phyloP scores from a whole-genome alignment of 164 flowering plant species.

The Houttuynia cordata region DNA sequence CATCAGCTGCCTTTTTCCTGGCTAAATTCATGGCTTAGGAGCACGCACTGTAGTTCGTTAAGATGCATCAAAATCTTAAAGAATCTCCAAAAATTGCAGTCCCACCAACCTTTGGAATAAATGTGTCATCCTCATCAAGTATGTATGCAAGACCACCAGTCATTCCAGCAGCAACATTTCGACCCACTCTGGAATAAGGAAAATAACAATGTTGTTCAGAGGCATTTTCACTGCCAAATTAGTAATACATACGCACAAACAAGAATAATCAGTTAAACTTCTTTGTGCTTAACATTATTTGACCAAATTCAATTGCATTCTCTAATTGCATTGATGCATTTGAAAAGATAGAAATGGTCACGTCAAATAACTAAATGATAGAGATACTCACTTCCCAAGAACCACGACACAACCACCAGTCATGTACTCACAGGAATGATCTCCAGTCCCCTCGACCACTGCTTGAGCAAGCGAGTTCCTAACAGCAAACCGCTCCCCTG shows the following conservation, averaged over 20 bases:
- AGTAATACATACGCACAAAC: not conserved
- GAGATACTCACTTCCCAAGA: constrained; percentile 79
- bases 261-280: not conserved
- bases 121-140: constrained; percentile 88
- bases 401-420: constrained; percentile 97
- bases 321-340: not conserved
- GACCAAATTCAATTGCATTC: not conserved
- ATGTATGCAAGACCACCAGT: constrained; percentile 95
- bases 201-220: not conserved
- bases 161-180: constrained; percentile 99
- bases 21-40: too few relatives aligned
- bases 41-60: not conserved
- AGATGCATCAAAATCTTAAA: not conserved
- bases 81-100: not conserved
- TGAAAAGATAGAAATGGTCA: not conserved
- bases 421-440: constrained; percentile 98
- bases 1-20: too few relatives aligned
- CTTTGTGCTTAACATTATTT: not conserved
- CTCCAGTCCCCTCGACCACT: constrained; percentile 95
- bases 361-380: not conserved
- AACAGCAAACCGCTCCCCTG: constrained; percentile 97
- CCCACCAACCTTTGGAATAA: constrained; percentile 73
- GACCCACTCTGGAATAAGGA: constrained; percentile 57
- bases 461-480: constrained; percentile 95
- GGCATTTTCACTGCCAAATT: not conserved